These are phyloP conservation scores for Dendrobium chrysotoxum DNA, from an alignment of 106 monocot genomes.

Conservation along the genomic window DNA sequence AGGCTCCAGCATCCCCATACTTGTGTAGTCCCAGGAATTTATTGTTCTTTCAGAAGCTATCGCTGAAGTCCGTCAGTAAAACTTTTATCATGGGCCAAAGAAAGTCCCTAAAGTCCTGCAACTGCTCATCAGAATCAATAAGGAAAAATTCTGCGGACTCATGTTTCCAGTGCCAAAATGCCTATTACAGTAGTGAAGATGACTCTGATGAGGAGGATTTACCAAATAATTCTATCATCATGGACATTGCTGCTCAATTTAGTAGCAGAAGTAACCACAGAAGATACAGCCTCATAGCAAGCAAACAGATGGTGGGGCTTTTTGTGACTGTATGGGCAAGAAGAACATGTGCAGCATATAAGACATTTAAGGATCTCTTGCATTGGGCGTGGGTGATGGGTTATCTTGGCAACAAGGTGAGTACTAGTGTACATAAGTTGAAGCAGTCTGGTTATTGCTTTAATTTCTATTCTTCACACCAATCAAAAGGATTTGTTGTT, in stretches of 20 bases:
- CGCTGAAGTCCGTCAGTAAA: slow-evolving; percentile 59
- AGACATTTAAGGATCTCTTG: slow-evolving; percentile 54
- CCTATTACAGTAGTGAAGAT: slow-evolving; percentile 23
- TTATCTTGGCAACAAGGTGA: slow-evolving; percentile 80
- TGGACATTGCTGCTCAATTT: slow-evolving; percentile 10
- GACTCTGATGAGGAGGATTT: slow-evolving; percentile 33
- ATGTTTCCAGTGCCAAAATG: slow-evolving; percentile 36
- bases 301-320: slow-evolving; percentile 79
- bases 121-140: slow-evolving; percentile 41
- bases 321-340: slow-evolving; percentile 66
- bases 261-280: slow-evolving; percentile 15
- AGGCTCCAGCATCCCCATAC: not conserved
- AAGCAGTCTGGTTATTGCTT: not conserved
- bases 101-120: slow-evolving; percentile 58
- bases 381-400: slow-evolving; percentile 62
- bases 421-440: not conserved
- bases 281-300: slow-evolving; percentile 55
- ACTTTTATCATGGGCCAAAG: slow-evolving; percentile 30
- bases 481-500: not conserved
- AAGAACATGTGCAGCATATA: slow-evolving; percentile 54
- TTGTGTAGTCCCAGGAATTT: slow-evolving; percentile 11
- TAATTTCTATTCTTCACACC: not conserved
- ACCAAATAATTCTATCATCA: slow-evolving; percentile 10
- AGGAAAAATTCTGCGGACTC: slow-evolving; percentile 35
- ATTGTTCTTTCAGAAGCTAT: slow-evolving; percentile 56